Conservation (phyloP, 2,329 filamentous ascomycete species). For the Curvularia sp. region DNA sequence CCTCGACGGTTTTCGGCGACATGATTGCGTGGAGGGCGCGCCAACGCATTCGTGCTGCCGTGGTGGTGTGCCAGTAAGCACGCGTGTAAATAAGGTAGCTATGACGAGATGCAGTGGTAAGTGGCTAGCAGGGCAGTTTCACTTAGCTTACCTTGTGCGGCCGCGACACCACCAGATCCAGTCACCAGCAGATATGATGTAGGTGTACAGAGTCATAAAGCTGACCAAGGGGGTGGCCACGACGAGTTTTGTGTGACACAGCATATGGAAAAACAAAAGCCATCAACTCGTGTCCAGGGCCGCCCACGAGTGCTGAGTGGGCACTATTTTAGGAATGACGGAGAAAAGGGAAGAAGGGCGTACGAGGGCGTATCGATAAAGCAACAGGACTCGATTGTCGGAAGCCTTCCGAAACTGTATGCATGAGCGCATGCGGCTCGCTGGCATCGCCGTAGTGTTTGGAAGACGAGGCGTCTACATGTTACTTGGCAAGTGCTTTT, state of each 20-base stretch:
- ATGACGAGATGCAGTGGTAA: conserved; percentile 4
- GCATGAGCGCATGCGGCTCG: conserved; percentile 5
- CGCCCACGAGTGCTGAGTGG: conserved; percentile 3
- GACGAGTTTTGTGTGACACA: neutral
- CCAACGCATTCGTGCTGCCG: neutral
- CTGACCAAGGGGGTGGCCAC: neutral
- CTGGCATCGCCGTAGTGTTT: neutral
- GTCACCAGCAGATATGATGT: neutral
- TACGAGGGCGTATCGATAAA: conserved; percentile 30
- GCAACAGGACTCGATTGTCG: conserved; percentile 6
- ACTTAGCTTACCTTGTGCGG: neutral
- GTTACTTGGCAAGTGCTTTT: neutral
- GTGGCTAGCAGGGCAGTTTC: neutral
- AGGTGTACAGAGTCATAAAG: neutral
- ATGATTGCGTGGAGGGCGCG: neutral
- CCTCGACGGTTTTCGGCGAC: neutral
- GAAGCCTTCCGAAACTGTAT: conserved; percentile 12
- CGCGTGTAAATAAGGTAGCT: neutral
- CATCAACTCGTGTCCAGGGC: conserved; percentile 3
- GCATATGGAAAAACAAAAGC: conserved; percentile 1
- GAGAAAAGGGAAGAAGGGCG: conserved; percentile 6
- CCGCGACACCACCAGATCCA: neutral
- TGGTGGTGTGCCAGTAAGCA: conserved; percentile 2
- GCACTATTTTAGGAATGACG: conserved; percentile 17
- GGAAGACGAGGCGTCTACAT: neutral